Base-by-base conservation (phyloP, 1,284 basidiomycete species). In the Marasmius oreades region DNA sequence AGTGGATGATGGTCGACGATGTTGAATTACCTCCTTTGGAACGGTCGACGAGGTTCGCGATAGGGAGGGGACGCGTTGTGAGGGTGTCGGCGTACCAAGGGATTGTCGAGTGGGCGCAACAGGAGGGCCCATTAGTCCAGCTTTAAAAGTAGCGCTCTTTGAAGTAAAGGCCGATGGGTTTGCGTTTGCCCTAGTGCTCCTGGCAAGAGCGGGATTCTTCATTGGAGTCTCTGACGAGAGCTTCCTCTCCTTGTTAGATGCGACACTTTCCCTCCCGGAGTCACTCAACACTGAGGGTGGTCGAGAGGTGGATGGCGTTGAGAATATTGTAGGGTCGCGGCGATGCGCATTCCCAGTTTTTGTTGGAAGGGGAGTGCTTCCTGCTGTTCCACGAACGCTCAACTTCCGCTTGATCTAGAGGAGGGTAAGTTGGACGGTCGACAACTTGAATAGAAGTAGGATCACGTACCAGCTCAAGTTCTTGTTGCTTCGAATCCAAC, bases 401-500 rank as follows among this genome's bases (percentile, higher is more conserved):
- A 85, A 73, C 52, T 82, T 83, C 36, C 91, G 78, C 69, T 93
- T 93, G 55, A 92, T 75, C 91, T 93, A 54, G 1, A 51, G 16
- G 26, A 33, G 8, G 28, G 24, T 14, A 44, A 48, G 34, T 60
- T 12, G n/a, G 43, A 18, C n/a, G 59, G 57, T 31, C 5, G 10
- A 10, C 10, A 10, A 31, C 63, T 47, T 24, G 24, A 11, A 31
- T 24, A 22, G n/a, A n/a, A n/a, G 50, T 44, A 44, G 52, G 57
- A 54, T 59, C 20, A 77, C 88, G 62, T 55, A 95, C 93, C 72
- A 93, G 67, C 67, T 94, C 92, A 23, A 95, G 75, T 67, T 95
- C 92, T 66, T 93, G 91, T 66, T 95, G 93, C 71, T 95, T 95
- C 22, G 91, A 86, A 69, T 93, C 91, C 58, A 95, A 70, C 0